Base-by-base conservation (phyloP, 148 eudicot species). In the Vaccinium darrowii region DNA sequence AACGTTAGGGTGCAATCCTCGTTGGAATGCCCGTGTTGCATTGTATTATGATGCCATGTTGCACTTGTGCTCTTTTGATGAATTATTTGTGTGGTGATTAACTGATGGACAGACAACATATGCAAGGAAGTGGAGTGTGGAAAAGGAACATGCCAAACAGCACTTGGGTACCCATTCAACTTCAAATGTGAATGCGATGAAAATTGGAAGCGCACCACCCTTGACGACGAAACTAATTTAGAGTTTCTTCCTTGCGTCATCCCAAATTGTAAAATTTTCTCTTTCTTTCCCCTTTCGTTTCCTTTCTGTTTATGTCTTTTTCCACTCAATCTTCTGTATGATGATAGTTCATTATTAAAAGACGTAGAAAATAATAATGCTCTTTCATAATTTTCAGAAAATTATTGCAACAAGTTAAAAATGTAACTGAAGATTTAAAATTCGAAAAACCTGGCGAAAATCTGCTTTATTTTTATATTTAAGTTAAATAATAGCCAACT, bases 191-290 rank as follows among this genome's bases (percentile, higher is more conserved):
- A 89, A 54, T 94, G 97, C 81, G 90, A 94, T 0, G 47, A 86
- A 76, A 91, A 89, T 49, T 94, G 97, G 97, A 90, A 81, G 81
- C 88, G 90, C 18, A 94, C 95, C 33, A 93, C 82, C 57, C 82
- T 81, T 60, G 78, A 53, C 13, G 81, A 94, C 49, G 92, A 89
- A 82, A 79, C 79, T 67, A 74, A 84, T 84, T 86, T 91, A 27
- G 86, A 91, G 49, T 94, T 91, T 78, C 97, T 94, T 19, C 97
- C 97, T 16, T 94, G 97, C 81, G 69, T 86, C 25, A 84, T 94
- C n/a, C 97, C 95, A 13, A 76, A 91, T 39, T 94, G 97, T 93
- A 87, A 84, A 87, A 63, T 80, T 57, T 18, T 19, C 8, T 2
- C 3, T 8, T 8, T 21, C 15, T 25, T 78, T 49, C 60, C 6